Percentiles rank a stretch among this genome's conserved stretches.
These are phyloP conservation scores for Triticum timopheevii DNA, from an alignment of 176 grass and related monocot genomes.

Conservation along the genomic window DNA sequence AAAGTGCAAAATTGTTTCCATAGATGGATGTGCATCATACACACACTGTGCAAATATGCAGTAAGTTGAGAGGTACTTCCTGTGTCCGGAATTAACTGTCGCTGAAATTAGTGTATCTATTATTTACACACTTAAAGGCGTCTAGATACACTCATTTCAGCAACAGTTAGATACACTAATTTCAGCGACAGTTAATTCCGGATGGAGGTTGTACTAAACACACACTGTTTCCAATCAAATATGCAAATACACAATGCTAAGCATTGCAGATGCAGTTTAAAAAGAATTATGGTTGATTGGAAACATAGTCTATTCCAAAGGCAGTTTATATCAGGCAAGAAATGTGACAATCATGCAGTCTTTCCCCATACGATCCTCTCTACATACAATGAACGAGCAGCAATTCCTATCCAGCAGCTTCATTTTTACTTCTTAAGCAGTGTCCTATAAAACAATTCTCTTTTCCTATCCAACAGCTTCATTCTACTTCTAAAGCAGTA, in stretches of 20 bases:
- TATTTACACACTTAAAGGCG: too few relatives aligned
- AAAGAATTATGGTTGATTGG: background rate
- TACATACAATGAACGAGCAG: background rate
- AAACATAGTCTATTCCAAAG: background rate
- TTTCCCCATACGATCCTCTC: background rate
- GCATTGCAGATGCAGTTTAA: background rate
- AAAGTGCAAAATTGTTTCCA: background rate
- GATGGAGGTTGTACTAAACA: too few relatives aligned
- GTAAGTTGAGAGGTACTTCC: background rate
- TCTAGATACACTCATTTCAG: too few relatives aligned
- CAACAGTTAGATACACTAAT: too few relatives aligned
- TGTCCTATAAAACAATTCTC: background rate
- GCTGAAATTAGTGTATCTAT: too few relatives aligned
- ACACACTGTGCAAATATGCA: background rate
- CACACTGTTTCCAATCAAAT: too few relatives aligned
- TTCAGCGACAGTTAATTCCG: too few relatives aligned
- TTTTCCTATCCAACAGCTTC: background rate
- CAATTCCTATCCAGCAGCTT: background rate
- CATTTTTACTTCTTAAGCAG: too few relatives aligned
- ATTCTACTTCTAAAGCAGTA: background rate
- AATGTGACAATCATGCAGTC: background rate
- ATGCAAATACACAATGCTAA: background rate
- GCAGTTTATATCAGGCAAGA: conserved; percentile 11
- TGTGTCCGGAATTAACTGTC: too few relatives aligned
- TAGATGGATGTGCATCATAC: background rate